Evolutionary conservation across 1,284 basidiomycete species (phyloP), one percentile per base, ranked within the genome.

Genomic region (Inonotus hispidus): DNA sequence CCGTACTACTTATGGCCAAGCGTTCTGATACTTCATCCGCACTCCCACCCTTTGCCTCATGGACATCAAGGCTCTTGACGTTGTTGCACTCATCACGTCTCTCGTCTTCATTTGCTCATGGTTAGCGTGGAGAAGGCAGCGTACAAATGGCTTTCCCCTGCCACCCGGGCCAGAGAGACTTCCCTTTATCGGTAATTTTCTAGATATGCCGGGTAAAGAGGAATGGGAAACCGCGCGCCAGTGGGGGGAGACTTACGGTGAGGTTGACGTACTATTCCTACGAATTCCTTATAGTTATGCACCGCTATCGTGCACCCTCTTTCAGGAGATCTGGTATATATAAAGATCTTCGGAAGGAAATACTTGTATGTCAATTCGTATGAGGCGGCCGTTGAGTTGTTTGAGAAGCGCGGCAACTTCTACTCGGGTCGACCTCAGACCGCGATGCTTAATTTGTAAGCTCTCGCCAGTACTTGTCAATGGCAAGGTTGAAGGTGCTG

Each of bases 361-460:
- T 63, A 66, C 19, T 37, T 70, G 7, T 56, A 70, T 27, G 35
- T 71, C 14, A 71, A 68, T 41, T 66, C 67, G 6, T 63, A 62
- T 29, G 58, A 66, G n/a, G 62, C 59, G 16, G 65, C 67, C 25
- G 53, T 58, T 21, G 69, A 69, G 14, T 53, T 71, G 4, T 53
- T 71, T 45, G 66, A 68, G 19, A 67, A 66, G 53, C 61, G 66
- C 27, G 62, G 65, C 16, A 27, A 63, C 14, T 54, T 66, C 11
- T 70, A 68, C 50, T 58, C 56, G 3, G 14, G 41, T 25, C 25
- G 56, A 58, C 56, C 56, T 11, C 27, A 21, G n/a, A 38, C 10
- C 14, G 37, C 53, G 11, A 23, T 54, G 53, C 27, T 54, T 10
- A 32, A 54, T 14, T 32, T 54, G 53, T 54, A 38, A 2, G 53